phyloP scores from a whole-genome alignment of 1,284 basidiomycete species.

The Ceratobasidium sp. region DNA sequence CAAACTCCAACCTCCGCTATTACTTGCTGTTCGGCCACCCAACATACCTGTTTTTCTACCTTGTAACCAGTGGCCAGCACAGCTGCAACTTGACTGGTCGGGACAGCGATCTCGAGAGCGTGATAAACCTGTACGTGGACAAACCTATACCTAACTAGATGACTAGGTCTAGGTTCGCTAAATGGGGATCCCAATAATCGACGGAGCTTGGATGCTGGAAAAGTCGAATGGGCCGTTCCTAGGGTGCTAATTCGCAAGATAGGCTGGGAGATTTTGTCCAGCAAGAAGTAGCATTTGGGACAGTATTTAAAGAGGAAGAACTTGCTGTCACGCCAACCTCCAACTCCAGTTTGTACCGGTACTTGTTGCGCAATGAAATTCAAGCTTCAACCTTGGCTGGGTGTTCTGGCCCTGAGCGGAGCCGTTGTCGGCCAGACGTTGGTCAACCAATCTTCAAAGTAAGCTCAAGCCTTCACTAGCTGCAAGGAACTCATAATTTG shows the following conservation, averaged over 20 bases:
- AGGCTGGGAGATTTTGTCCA: background rate
- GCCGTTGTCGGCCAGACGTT: background rate
- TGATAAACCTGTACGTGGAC: background rate
- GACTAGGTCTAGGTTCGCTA: background rate
- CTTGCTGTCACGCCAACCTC: background rate
- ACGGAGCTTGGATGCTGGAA: background rate
- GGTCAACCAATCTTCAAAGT: background rate
- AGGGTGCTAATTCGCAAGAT: background rate
- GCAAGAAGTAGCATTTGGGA: background rate
- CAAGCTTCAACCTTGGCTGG: background rate
- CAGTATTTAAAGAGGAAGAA: background rate
- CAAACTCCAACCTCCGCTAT: no score
- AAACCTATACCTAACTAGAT: background rate
- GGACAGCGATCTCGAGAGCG: background rate
- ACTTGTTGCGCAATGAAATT: background rate
- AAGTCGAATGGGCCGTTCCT: background rate
- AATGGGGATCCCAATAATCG: background rate
- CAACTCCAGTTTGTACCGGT: background rate
- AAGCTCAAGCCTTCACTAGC: background rate
- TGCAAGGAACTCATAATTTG: background rate
- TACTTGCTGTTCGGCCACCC: no score
- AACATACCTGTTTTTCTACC: no score
- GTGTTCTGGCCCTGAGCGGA: constrained; percentile 3
- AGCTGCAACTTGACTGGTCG: background rate
- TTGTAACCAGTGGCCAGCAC: no score